Percentiles rank a stretch among this genome's conserved stretches.
Evolutionary conservation across 2,329 filamentous ascomycete genomes (phyloP).

Genomic region (Shiraia bambusicola): DNA sequence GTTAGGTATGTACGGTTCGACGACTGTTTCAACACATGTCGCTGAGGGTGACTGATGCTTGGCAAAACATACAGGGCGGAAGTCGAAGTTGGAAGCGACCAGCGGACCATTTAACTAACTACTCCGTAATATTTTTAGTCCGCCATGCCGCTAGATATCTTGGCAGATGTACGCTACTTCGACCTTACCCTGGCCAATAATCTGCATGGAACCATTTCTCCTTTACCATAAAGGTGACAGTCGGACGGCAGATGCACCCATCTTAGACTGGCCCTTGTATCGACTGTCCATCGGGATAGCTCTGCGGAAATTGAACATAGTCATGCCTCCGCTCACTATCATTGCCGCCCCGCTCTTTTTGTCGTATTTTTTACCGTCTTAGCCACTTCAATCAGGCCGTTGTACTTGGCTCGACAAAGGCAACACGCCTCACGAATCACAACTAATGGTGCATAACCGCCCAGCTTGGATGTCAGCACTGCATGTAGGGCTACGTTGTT

Average conservation of each 20-base stretch:
- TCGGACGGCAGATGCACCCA: background rate
- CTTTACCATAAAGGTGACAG: background rate
- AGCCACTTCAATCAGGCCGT: conserved; percentile 2
- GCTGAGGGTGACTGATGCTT: no score
- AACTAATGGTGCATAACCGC: conserved; percentile 4
- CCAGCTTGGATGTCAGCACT: background rate
- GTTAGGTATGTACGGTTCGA: no score
- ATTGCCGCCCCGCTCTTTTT: background rate
- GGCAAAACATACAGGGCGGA: no score
- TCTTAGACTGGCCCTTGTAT: background rate
- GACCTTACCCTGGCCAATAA: background rate
- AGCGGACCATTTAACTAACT: no score
- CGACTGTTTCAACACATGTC: no score
- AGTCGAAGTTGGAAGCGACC: no score
- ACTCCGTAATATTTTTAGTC: conserved; percentile 8
- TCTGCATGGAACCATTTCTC: background rate
- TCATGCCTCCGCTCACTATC: background rate
- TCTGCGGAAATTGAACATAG: background rate
- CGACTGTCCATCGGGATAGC: no score
- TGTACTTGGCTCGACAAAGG: conserved; percentile 7
- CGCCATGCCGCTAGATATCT: conserved; percentile 13
- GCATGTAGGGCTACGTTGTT: conserved; percentile 6
- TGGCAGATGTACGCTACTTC: background rate
- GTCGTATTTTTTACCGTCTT: conserved; percentile 5
- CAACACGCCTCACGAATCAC: conserved; percentile 2